Evolutionary conservation across 2,329 filamentous ascomycete species (phyloP), one percentile per base, ranked within the genome.

Genomic region (Xylariaceae sp.): DNA sequence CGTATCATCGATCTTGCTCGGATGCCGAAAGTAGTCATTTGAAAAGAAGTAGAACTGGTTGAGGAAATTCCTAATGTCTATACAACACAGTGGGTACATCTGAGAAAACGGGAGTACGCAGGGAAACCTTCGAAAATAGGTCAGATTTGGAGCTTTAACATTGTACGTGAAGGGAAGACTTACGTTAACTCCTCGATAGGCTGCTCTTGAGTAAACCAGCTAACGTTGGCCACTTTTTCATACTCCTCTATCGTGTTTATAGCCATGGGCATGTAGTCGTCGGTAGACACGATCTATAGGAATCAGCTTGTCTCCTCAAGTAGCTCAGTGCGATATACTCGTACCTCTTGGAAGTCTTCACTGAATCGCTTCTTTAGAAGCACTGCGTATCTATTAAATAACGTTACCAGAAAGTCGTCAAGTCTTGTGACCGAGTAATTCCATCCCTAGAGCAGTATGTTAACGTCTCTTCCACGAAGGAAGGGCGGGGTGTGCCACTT

Each of bases 241-340:
- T 95, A 97, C 66, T 97, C 92, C 64, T 96, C 92, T 15, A 80
- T 73, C 18, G 87, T 91, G 65, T 91, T 89, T 69, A 97, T 95
- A 1, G 90, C 89, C 94, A 99, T 97, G 2, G 94, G 95, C 92
- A 99, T 99, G 72, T 99, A 99, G 71, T 99, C 94, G 69, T 99
- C 94, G 0, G 90, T 96, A n/a, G 89, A 85, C 15, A 86, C 83
- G 63, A 86, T 86, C 80, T 84, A 53, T 3, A n/a, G 47, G 26
- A 26, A 50, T 67, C 36, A 63, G 53, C 37, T 45, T 34, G 50
- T n/a, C 47, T 19, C 47, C 9, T 43, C 13, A 12, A 3, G 19
- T n/a, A 48, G 5, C 36, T 15, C 19, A n/a, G n/a, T n/a, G 26
- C 13, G 34, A 12, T n/a, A 21, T 18, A 49, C 18, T 15, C 51